phyloP scores from a whole-genome alignment of 331 rosid genomes.

The Quercus tomentella region DNA sequence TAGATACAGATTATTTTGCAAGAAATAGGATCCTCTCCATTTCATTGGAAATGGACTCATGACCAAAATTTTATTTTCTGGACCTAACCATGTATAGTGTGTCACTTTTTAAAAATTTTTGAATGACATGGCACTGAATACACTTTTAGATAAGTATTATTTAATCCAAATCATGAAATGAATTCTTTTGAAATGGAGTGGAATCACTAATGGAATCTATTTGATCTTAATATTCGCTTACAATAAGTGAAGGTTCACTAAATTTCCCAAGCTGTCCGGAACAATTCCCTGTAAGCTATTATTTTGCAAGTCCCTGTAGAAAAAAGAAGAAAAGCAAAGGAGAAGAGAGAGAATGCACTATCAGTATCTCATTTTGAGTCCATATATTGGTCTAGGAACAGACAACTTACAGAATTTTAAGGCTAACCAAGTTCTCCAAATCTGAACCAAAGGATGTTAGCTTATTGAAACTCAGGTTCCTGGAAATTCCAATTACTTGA shows the following conservation, averaged over 20 bases:
- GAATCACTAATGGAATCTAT: neutral
- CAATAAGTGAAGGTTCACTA: slow-evolving; percentile 76
- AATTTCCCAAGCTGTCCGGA: slow-evolving; percentile 87
- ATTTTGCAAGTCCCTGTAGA: slow-evolving; percentile 75
- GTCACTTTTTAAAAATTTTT: too few relatives aligned
- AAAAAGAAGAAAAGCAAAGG: neutral
- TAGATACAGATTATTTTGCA: neutral
- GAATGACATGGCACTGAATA: too few relatives aligned
- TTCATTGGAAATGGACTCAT: too few relatives aligned
- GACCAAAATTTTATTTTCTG: too few relatives aligned
- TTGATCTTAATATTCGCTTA: slow-evolving; percentile 30
- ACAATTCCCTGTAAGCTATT: slow-evolving; percentile 66
- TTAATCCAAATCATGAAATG: too few relatives aligned
- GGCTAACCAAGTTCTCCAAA: slow-evolving; percentile 63
- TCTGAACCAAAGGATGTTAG: slow-evolving; percentile 72
- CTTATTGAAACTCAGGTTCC: slow-evolving; percentile 88
- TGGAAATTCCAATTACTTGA: slow-evolving; percentile 34
- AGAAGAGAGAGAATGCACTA: slow-evolving; percentile 2
- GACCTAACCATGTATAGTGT: too few relatives aligned
- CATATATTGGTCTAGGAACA: neutral
- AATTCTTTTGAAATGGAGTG: too few relatives aligned
- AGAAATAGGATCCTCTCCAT: too few relatives aligned
- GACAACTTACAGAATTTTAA: slow-evolving; percentile 66
- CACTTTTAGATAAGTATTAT: too few relatives aligned
- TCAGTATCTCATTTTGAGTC: slow-evolving; percentile 4